These are phyloP conservation scores for Cryphonectria parasitica DNA, from an alignment of 2,329 filamentous ascomycete genomes.

Conservation along the genomic window DNA sequence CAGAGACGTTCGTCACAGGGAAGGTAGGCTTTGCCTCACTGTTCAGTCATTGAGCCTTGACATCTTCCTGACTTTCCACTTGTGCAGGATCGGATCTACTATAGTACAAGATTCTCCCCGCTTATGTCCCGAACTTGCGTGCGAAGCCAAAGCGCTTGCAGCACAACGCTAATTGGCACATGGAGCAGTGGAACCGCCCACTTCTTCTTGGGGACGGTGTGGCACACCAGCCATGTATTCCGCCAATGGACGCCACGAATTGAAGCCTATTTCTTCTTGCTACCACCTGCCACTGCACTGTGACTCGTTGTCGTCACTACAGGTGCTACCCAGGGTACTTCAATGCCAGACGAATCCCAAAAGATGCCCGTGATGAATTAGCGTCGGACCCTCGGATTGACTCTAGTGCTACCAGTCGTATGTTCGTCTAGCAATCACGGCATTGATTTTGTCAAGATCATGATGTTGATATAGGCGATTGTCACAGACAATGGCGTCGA, in stretches of 20 bases:
- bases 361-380: not conserved
- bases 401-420: not conserved
- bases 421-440: not conserved
- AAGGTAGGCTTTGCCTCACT: not conserved
- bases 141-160: slow-evolving; percentile 27
- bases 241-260: slow-evolving; percentile 19
- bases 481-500: not conserved
- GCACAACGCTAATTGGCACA: slow-evolving; percentile 27
- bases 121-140: slow-evolving; percentile 3
- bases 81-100: slow-evolving; percentile 28
- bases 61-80: not conserved
- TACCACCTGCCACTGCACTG: slow-evolving; percentile 18
- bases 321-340: not conserved
- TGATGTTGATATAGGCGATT: no score
- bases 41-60: not conserved
- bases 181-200: slow-evolving; percentile 12
- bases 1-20: not conserved
- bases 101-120: slow-evolving; percentile 1
- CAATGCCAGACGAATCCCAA: not conserved
- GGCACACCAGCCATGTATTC: slow-evolving; percentile 16
- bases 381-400: not conserved
- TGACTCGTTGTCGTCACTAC: slow-evolving; percentile 20
- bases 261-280: not conserved
- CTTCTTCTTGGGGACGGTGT: slow-evolving; percentile 1
- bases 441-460: not conserved